A percentile compares a stretch with the other conserved stretches of the same genome.
phyloP scores from a whole-genome alignment of 1,284 basidiomycete species.

The Violaceomyces palustris region DNA sequence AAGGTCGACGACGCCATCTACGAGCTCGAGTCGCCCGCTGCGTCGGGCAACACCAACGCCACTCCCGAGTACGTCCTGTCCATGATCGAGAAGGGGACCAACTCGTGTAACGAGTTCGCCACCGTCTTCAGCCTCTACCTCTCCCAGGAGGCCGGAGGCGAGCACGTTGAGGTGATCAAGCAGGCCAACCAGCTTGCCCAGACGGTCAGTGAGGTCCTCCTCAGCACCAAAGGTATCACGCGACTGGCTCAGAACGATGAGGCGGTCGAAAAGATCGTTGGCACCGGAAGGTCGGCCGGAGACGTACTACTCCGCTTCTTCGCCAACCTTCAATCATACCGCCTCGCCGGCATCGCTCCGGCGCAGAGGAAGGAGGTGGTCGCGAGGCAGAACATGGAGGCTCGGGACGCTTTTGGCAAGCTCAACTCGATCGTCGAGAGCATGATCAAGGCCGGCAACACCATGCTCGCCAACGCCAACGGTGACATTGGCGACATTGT shows the following conservation, averaged over 20 bases:
- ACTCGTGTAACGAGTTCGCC: constrained; percentile 92
- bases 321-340: constrained; percentile 91
- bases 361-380: constrained; percentile 78
- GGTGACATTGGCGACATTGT: constrained; percentile 96
- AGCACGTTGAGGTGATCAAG: constrained; percentile 97
- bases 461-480: constrained; percentile 69
- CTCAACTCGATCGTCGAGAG: constrained; percentile 82
- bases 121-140: constrained; percentile 89
- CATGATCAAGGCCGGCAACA: constrained; percentile 79
- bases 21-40: constrained; percentile 90
- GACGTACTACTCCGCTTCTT: constrained; percentile 87
- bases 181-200: constrained; percentile 94
- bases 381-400: constrained; percentile 82
- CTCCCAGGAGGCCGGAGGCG: constrained; percentile 78
- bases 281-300: constrained; percentile 77
- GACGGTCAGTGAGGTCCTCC: constrained; percentile 80
- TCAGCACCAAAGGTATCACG: constrained; percentile 91
- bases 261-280: constrained; percentile 80
- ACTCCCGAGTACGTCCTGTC: constrained; percentile 97
- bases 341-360: constrained; percentile 60
- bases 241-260: constrained; percentile 86
- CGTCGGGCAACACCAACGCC: constrained; percentile 87
- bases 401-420: constrained; percentile 71
- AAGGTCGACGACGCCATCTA: constrained; percentile 97
- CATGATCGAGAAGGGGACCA: constrained; percentile 94